Conservation (phyloP, 2,329 filamentous ascomycete species). For the Talaromyces sp. region DNA sequence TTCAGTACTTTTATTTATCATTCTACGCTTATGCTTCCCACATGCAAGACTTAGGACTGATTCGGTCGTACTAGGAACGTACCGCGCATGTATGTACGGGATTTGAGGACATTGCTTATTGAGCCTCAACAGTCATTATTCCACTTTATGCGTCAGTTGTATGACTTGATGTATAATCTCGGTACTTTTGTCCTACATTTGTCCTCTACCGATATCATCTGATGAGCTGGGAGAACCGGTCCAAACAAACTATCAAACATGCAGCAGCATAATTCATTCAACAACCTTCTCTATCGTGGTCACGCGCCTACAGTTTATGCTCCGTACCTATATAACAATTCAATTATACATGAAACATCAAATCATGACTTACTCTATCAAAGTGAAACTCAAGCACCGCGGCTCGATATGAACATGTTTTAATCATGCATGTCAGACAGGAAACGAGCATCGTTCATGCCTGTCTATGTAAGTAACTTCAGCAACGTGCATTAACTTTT, state of each 20-base stretch:
- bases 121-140: background rate
- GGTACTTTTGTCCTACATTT: background rate
- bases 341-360: background rate
- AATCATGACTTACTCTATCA: background rate
- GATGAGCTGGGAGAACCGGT: background rate
- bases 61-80: background rate
- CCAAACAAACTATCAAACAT: background rate
- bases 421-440: background rate
- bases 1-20: background rate
- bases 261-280: background rate
- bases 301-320: background rate
- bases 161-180: background rate
- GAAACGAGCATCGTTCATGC: conserved; percentile 1
- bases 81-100: conserved; percentile 3
- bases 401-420: background rate
- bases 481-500: conserved; percentile 8
- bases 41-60: conserved; percentile 6
- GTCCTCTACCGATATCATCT: background rate
- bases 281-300: background rate
- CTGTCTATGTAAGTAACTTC: conserved; percentile 6
- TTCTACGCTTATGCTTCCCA: background rate
- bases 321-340: background rate
- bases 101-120: background rate
- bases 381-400: background rate
- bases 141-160: background rate